Evolutionary conservation across 163 green algal species (phyloP), one percentile per base, ranked within the genome.

Genomic region (Scenedesmus sp.): DNA sequence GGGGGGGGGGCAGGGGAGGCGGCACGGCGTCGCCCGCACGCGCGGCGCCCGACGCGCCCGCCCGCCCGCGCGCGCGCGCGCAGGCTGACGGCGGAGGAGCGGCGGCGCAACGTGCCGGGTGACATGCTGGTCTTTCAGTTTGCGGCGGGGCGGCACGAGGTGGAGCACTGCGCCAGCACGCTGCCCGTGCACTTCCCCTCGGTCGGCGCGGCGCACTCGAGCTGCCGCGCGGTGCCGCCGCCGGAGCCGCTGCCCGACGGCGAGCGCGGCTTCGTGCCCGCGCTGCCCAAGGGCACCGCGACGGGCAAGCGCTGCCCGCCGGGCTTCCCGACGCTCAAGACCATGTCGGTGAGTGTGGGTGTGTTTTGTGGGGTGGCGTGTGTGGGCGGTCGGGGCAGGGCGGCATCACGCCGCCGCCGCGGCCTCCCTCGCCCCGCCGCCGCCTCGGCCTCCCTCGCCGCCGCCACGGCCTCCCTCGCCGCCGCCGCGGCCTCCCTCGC

Each of bases 301-400:
- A 81, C 82, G 0, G 90, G 91, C 64, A 76, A 77, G 54, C 39
- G 53, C n/a, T 77, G 71, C 65, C 75, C 75, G 2, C 63, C 86
- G 9, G 94, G 93, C 26, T 96, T 93, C 75, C 91, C 94, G 53
- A 97, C 92, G 1, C 81, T 98, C 31, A 87, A 89, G 54, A 94
- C 86, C 0, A 87, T 97, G 51, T 71, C 81, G 66, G 74, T 91
- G 26, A n/a, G n/a, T n/a, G n/a, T n/a, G n/a, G n/a, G n/a, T n/a
- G n/a, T n/a, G n/a, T n/a, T n/a, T n/a, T n/a, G n/a, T n/a, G n/a
- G n/a, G n/a, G n/a, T n/a, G n/a, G n/a, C n/a, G n/a, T n/a, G n/a
- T n/a, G n/a, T n/a, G n/a, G n/a, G n/a, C n/a, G n/a, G n/a, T n/a
- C n/a, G n/a, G n/a, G n/a, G n/a, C n/a, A n/a, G n/a, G n/a, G n/a